Percentiles rank a stretch among this genome's conserved stretches.
These are phyloP conservation scores for Suhomyces sp. DNA, from an alignment of 805 yeast species.

Conservation along the genomic window DNA sequence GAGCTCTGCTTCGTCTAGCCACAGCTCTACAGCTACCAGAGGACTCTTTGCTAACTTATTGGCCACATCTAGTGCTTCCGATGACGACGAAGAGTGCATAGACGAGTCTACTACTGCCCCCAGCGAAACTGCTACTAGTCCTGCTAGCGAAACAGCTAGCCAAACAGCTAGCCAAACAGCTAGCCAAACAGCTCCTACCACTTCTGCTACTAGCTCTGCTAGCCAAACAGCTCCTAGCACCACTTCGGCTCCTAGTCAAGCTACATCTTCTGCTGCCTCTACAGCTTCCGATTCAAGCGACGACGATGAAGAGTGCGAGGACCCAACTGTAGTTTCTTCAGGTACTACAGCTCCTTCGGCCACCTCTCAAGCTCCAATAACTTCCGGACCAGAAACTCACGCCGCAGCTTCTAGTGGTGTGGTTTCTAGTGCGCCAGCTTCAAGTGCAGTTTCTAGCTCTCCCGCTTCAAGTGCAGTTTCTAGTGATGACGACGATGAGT, in stretches of 20 bases:
- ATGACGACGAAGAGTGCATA: neutral
- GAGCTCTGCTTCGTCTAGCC: constrained; percentile 6
- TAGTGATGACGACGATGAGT: constrained; percentile 15
- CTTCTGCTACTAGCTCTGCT: neutral
- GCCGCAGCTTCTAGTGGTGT: neutral
- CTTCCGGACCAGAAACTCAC: neutral
- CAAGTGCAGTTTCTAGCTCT: neutral
- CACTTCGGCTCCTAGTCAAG: neutral
- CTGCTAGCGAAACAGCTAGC: neutral
- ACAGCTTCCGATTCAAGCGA: constrained; percentile 5
- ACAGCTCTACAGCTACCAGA: neutral
- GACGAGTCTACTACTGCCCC: neutral
- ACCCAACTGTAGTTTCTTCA: neutral
- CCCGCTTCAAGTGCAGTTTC: neutral
- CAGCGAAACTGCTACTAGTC: neutral
- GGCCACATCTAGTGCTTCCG: neutral
- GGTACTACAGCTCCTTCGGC: neutral
- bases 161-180: neutral
- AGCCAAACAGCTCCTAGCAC: no score
- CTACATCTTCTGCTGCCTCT: constrained; percentile 3
- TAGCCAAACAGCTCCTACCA: no score
- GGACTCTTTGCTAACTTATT: neutral
- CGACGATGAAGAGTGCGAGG: constrained; percentile 17
- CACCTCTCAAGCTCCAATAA: neutral
- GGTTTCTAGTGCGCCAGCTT: neutral